These are phyloP conservation scores for Flammula alnicola DNA, from an alignment of 1,284 basidiomycete species.

Conservation along the genomic window DNA sequence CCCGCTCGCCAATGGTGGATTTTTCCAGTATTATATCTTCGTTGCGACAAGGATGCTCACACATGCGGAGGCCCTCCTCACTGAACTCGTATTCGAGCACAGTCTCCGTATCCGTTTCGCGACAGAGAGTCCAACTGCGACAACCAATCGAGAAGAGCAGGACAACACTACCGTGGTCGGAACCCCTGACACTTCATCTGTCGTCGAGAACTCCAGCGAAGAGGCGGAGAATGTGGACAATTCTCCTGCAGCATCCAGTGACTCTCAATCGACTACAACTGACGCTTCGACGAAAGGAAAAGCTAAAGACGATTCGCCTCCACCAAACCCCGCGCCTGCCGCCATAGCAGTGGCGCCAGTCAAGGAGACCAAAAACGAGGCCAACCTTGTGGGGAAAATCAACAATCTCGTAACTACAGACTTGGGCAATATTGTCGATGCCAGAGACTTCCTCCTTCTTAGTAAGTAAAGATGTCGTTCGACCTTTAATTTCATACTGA, in stretches of 20 bases:
- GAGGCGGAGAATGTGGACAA: conserved; percentile 1
- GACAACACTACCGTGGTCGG: conserved; percentile 3
- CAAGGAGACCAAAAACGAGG: conserved; percentile 12
- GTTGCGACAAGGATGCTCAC: conserved; percentile 31
- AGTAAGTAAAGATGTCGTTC: background rate
- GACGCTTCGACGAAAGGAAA: conserved; percentile 2
- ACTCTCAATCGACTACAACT: background rate
- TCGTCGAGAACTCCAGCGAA: too few species aligned
- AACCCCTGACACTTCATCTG: too few species aligned
- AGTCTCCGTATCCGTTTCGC: conserved; percentile 70
- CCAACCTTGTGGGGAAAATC: conserved; percentile 27
- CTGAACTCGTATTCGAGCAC: conserved; percentile 75
- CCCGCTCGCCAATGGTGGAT: conserved; percentile 34
- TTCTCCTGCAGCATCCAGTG: background rate
- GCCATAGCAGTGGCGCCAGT: conserved; percentile 11
- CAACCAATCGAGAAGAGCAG: conserved; percentile 1
- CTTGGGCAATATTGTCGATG: conserved; percentile 28
- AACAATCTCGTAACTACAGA: conserved; percentile 47
- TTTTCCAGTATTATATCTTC: conserved; percentile 55
- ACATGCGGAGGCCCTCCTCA: conserved; percentile 60
- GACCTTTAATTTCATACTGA: background rate
- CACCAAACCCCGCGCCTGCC: background rate
- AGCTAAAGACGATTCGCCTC: background rate
- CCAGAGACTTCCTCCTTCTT: conserved; percentile 27
- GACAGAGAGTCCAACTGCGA: conserved; percentile 39